Evolutionary conservation across 345 rosid genomes (phyloP).

Genomic region (Camelina hispida): DNA sequence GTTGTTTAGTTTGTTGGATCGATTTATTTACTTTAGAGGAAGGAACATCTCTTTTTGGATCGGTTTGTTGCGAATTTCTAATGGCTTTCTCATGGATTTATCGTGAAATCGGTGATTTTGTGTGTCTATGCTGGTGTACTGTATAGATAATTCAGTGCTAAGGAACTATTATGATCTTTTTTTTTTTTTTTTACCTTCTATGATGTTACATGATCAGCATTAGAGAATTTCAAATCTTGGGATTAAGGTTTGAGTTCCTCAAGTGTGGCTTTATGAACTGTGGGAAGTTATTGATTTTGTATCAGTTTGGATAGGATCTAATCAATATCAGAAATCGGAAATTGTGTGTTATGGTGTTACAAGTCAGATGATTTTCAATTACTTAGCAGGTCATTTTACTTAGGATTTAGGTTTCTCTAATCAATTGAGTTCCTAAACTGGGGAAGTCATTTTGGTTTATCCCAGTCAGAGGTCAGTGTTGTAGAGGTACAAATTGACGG

Average conservation of each 20-base stretch:
- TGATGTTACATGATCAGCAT: background rate
- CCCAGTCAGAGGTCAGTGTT: background rate
- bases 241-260: background rate
- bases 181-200: background rate
- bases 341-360: conserved; percentile 4
- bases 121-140: background rate
- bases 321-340: background rate
- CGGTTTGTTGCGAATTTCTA: background rate
- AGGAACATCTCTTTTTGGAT: background rate
- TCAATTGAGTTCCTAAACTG: background rate
- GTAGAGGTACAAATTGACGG: background rate
- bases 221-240: background rate
- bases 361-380: background rate
- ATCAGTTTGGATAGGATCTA: background rate
- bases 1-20: background rate
- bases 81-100: background rate
- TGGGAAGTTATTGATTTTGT: background rate
- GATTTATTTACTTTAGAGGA: background rate
- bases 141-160: background rate
- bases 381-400: background rate
- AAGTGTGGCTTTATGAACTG: background rate
- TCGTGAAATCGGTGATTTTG: background rate
- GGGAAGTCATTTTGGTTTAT: background rate
- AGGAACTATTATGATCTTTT: background rate
- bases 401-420: background rate